These are phyloP conservation scores for Triglochin maritima DNA, from an alignment of 106 monocot genomes.

Conservation along the genomic window DNA sequence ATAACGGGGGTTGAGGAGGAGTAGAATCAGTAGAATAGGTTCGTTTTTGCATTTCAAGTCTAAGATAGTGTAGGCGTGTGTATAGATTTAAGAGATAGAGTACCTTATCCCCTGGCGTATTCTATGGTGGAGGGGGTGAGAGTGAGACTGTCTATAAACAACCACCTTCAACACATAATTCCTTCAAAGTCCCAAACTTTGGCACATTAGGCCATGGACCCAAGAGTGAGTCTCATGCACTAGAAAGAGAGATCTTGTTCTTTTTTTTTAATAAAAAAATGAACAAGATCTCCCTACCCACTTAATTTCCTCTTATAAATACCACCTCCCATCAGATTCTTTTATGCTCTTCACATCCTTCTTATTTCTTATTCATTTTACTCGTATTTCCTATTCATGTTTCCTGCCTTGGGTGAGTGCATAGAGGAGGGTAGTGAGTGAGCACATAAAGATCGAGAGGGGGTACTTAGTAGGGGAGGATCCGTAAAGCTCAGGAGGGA, in stretches of 20 bases:
- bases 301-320: conserved; percentile 17
- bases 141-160: not conserved
- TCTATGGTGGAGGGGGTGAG: not conserved
- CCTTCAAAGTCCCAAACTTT: not conserved
- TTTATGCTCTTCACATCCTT: not conserved
- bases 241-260: not conserved
- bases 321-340: not conserved
- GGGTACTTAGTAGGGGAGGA: conserved; percentile 2
- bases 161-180: not conserved
- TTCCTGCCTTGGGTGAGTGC: not conserved
- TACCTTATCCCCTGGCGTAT: conserved; percentile 2
- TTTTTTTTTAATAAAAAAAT: not conserved
- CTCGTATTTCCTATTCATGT: not conserved
- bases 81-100: not conserved
- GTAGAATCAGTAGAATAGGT: not conserved
- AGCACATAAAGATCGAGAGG: not conserved
- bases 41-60: not conserved
- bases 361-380: not conserved
- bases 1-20: not conserved
- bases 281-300: not conserved
- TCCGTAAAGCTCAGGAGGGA: conserved; percentile 39
- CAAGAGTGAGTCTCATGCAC: not conserved
- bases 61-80: not conserved
- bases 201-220: not conserved
- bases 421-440: not conserved